These are phyloP conservation scores for Coniella vitis DNA, from an alignment of 2,329 filamentous ascomycete species.

Conservation along the genomic window DNA sequence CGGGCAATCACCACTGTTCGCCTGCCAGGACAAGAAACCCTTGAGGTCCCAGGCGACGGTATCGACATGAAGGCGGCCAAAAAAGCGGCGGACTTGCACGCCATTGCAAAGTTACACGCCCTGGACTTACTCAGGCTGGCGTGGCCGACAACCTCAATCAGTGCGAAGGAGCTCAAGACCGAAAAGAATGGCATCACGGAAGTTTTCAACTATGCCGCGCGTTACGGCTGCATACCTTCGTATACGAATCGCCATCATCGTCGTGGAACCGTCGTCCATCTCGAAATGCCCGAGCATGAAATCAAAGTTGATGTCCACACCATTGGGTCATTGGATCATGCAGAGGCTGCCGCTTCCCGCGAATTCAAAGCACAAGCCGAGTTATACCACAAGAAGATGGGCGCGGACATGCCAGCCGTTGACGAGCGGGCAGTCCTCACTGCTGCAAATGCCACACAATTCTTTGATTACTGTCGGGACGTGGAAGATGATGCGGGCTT, in stretches of 20 bases:
- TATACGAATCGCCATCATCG: not conserved
- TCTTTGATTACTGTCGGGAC: conserved; percentile 2
- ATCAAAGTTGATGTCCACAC: not conserved
- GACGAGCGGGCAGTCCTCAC: not conserved
- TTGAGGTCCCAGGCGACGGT: not conserved
- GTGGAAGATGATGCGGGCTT: not conserved
- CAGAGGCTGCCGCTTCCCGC: not conserved
- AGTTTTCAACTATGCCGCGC: conserved; percentile 9
- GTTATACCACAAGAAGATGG: not conserved
- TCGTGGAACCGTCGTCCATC: not conserved
- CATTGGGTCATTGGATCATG: not conserved
- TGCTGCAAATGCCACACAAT: not conserved
- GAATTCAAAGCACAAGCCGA: conserved; percentile 8
- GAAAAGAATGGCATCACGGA: not conserved
- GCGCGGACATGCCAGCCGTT: not conserved
- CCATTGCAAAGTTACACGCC: not conserved
- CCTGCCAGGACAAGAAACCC: not conserved
- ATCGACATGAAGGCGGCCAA: not conserved
- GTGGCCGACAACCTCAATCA: not conserved
- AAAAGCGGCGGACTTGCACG: not conserved
- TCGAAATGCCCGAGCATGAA: conserved; percentile 6
- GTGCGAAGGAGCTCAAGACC: not conserved
- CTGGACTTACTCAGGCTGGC: not conserved
- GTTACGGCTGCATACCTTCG: not conserved
- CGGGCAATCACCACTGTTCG: not conserved